Conservation (phyloP, 495 filamentous ascomycete species). For the Parathielavia hyrcaniae region DNA sequence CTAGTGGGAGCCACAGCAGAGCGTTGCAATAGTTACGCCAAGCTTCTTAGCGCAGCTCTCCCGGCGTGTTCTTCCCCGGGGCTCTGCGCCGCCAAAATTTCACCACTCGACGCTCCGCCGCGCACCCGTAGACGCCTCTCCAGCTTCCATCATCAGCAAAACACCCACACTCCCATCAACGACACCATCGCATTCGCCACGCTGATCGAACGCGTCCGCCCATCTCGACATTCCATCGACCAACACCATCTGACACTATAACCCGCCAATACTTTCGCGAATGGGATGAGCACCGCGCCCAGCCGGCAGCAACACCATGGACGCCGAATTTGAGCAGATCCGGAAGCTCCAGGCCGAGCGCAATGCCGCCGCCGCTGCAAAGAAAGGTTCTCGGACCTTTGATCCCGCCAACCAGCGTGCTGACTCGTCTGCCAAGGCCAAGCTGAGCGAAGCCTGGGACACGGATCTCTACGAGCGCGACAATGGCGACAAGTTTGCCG, state of each 20-base stretch:
- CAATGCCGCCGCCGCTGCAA: conserved; percentile 72
- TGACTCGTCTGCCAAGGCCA: conserved; percentile 88
- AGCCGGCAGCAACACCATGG: conserved; percentile 40
- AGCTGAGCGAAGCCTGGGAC: conserved; percentile 91
- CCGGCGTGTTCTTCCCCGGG: too few relatives aligned
- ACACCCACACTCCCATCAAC: too few relatives aligned
- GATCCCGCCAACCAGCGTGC: conserved; percentile 81
- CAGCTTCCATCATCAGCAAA: conserved; percentile 2
- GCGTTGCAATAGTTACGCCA: too few relatives aligned
- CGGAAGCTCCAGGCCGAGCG: conserved; percentile 84
- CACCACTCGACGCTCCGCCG: conserved; percentile 12
- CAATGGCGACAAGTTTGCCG: conserved; percentile 78
- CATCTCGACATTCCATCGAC: not conserved
- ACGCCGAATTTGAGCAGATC: conserved; percentile 77
- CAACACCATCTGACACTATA: not conserved
- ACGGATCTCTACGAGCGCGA: conserved; percentile 79
- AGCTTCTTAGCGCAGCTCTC: conserved; percentile 11
- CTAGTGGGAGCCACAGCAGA: too few relatives aligned
- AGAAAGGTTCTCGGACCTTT: conserved; percentile 83
- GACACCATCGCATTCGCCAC: not conserved
- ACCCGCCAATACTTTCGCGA: not conserved
- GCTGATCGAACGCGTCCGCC: not conserved
- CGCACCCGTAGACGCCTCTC: conserved; percentile 4
- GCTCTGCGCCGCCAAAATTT: conserved; percentile 21
- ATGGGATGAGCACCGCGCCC: conserved; percentile 23